Evolutionary conservation across 1,284 basidiomycete genomes (phyloP).

Genomic region (Exobasidium cylindrosporum): DNA sequence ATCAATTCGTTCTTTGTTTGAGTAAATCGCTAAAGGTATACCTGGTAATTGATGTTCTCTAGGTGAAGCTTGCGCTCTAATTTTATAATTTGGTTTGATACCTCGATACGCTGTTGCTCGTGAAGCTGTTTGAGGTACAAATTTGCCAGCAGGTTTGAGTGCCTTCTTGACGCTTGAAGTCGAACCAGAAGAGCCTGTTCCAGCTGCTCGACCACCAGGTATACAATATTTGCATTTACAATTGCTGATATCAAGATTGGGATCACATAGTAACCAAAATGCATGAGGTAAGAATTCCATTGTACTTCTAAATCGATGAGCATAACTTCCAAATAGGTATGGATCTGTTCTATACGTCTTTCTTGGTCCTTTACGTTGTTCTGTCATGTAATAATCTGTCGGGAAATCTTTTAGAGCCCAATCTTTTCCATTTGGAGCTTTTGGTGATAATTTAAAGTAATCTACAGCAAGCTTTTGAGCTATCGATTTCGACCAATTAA

Average conservation of each 20-base stretch:
- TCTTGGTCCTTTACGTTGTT: conserved; percentile 37
- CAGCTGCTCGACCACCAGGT: background rate
- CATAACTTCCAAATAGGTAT: conserved; percentile 30
- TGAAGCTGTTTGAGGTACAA: background rate
- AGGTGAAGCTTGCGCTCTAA: conserved; percentile 16
- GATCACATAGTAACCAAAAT: conserved; percentile 30
- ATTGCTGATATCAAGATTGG: conserved; percentile 22
- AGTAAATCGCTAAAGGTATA: conserved; percentile 16
- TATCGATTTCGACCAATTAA: conserved; percentile 24
- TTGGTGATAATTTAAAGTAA: conserved; percentile 21
- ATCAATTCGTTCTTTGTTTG: conserved; percentile 25
- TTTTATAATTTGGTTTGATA: background rate
- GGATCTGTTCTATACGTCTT: conserved; percentile 28
- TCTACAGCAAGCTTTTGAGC: conserved; percentile 25
- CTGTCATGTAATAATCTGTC: conserved; percentile 30
- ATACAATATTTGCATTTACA: conserved; percentile 40
- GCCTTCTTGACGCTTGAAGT: background rate
- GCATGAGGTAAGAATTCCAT: conserved; percentile 31
- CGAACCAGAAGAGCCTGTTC: background rate
- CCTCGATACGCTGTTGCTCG: background rate
- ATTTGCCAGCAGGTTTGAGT: background rate
- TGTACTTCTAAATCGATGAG: conserved; percentile 34
- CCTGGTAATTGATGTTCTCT: conserved; percentile 19
- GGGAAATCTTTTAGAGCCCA: conserved; percentile 40
- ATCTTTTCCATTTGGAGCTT: conserved; percentile 20